Percentiles rank a stretch among this genome's conserved stretches.
Conservation (phyloP, 208 protist species). For the Trypanosoma theileri region DNA sequence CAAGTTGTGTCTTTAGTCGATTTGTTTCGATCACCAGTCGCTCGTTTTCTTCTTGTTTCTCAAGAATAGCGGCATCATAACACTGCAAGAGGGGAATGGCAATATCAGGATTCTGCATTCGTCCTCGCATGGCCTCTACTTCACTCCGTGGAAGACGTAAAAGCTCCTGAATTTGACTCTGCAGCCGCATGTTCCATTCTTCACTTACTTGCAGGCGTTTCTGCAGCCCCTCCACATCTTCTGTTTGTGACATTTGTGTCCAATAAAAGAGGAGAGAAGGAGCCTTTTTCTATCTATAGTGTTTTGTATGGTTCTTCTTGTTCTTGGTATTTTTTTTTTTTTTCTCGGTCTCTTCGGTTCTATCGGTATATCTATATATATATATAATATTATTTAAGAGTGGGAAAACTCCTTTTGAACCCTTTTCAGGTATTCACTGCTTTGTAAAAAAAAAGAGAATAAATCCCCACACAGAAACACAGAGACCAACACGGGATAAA, state of each 20-base stretch:
- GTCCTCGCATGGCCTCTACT: conserved; percentile 51
- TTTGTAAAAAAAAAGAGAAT: too few relatives aligned
- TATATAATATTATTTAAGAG: too few relatives aligned
- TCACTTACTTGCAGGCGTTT: conserved; percentile 70
- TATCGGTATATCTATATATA: neutral
- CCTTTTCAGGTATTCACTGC: too few relatives aligned
- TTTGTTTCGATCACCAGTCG: conserved; percentile 34
- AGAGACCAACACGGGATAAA: too few relatives aligned
- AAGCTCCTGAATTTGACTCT: conserved; percentile 72
- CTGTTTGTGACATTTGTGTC: conserved; percentile 28
- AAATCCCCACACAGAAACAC: too few relatives aligned
- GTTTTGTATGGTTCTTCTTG: neutral
- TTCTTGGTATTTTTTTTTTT: neutral
- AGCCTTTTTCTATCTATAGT: too few relatives aligned
- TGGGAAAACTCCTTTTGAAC: neutral
- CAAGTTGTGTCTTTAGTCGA: conserved; percentile 28
- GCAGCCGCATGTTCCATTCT: conserved; percentile 81
- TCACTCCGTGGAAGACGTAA: conserved; percentile 66
- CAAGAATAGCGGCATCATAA: conserved; percentile 81
- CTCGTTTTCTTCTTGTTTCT: conserved; percentile 62
- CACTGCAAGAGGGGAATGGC: conserved; percentile 82
- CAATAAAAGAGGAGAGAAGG: too few relatives aligned
- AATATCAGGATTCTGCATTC: conserved; percentile 82
- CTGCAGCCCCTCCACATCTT: conserved; percentile 46
- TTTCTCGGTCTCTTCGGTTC: neutral